phyloP scores from a whole-genome alignment of 1,284 basidiomycete species.

The Naganishia albida region DNA sequence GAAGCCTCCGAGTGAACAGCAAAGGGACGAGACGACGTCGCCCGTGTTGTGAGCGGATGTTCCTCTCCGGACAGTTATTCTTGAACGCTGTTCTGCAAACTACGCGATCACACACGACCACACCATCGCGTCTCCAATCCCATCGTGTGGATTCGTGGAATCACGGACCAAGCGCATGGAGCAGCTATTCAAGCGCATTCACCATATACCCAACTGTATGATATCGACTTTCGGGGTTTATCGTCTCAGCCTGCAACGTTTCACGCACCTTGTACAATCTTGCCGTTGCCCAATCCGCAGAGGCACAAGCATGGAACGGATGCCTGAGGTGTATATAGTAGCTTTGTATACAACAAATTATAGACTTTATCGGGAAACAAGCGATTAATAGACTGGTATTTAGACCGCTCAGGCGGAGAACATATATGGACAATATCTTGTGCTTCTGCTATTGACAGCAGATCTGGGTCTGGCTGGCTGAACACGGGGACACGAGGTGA shows the following conservation, averaged over 20 bases:
- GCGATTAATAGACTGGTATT: not conserved
- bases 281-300: not conserved
- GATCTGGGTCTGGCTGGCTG: not conserved
- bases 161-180: not conserved
- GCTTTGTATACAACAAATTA: not conserved
- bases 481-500: not conserved
- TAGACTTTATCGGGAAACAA: not conserved
- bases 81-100: not conserved
- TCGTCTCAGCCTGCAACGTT: not conserved
- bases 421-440: no score
- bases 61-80: no score
- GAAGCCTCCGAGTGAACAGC: constrained; percentile 15
- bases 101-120: no score
- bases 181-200: not conserved
- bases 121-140: no score
- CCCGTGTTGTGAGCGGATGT: no score
- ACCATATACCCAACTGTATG: not conserved
- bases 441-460: no score
- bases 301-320: not conserved
- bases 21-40: constrained; percentile 11
- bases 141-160: no score
- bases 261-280: not conserved
- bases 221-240: not conserved
- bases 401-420: no score
- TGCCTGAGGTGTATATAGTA: not conserved